Percentiles rank a stretch among this genome's conserved stretches.
Conservation (phyloP, 164 flowering plant species). For the Macadamia integrifolia region DNA sequence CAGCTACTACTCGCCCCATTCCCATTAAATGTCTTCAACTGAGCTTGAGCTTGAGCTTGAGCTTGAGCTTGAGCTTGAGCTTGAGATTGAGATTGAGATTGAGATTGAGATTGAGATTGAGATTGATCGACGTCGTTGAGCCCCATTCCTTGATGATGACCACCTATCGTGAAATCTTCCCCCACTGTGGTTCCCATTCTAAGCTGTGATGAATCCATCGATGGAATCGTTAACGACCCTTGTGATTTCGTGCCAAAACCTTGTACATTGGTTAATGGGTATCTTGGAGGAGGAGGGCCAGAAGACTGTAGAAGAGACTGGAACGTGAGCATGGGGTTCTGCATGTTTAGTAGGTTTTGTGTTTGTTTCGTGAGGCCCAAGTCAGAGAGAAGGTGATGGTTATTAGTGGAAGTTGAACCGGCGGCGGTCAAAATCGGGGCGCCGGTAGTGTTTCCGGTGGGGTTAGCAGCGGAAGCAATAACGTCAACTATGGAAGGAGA, state of each 20-base stretch:
- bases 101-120: neutral
- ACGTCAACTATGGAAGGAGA: constrained; percentile 15
- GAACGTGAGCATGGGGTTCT: constrained; percentile 31
- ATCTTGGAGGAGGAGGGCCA: constrained; percentile 11
- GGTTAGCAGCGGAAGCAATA: constrained; percentile 3
- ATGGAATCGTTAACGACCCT: neutral
- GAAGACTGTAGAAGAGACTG: constrained; percentile 30
- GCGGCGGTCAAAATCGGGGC: neutral
- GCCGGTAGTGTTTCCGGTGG: neutral
- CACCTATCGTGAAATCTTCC: constrained; percentile 4
- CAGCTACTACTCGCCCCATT: constrained; percentile 15
- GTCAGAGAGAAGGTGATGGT: constrained; percentile 23
- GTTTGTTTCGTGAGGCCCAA: constrained; percentile 20
- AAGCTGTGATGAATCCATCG: constrained; percentile 3
- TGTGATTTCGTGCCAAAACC: constrained; percentile 5
- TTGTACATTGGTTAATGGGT: constrained; percentile 16
- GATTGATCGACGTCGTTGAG: constrained; percentile 7
- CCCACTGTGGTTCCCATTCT: constrained; percentile 8
- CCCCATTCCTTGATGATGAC: neutral
- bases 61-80: neutral
- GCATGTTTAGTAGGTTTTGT: constrained; percentile 31
- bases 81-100: neutral
- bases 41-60: constrained; percentile 4
- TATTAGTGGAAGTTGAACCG: constrained; percentile 14
- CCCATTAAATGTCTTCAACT: constrained; percentile 25